Evolutionary conservation across 176 grass and related monocot species (phyloP), one percentile per base, ranked within the genome.

Genomic region (Oryza coarctata): DNA sequence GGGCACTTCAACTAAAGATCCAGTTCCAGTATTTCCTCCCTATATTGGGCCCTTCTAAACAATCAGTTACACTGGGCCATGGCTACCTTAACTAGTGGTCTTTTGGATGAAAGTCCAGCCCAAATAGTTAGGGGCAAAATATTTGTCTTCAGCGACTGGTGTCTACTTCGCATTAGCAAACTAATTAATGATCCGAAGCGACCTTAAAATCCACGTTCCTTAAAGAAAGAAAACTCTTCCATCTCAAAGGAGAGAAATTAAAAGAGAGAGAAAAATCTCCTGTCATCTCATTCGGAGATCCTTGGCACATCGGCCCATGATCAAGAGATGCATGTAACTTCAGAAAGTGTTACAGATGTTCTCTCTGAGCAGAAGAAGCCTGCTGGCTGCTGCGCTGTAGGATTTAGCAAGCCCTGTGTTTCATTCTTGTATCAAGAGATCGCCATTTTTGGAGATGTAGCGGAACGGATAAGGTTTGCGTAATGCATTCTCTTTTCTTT

Each of bases 401-500:
- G 44, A 17, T 50, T 18, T 55, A 55, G 49, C 18, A 7, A 75
- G 17, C 72, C 33, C 36, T 40, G 33, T 74, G 69, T 68, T 31
- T 17, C 25, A 12, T 65, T 66, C 33, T 31, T 68, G 33, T 55
- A 67, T 44, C n/a, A 30, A 31, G 32, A 73, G 57, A 32, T 58
- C 33, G 60, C 63, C 33, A 32, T 52, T 73, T 36, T 79, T 12
- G 11, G 57, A 50, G 67, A 23, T 79, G 34, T 1, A 60, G 34
- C 50, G 67, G 52, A 27, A 34, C 43, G 17, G 84, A 80, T 80
- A 66, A 80, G 57, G 44, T 18, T n/a, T 12, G 31, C 38, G 33
- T 74, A 18, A 60, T 86, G 69, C 84, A 74, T 74, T 41, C 26
- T 18, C 18, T 86, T 75, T 74, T 60, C 8, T 9, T 44, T 44